Evolutionary conservation across 441 rosid genomes (phyloP), one percentile per base, ranked within the genome.

Genomic region (Bocquillonia castaneifolia): DNA sequence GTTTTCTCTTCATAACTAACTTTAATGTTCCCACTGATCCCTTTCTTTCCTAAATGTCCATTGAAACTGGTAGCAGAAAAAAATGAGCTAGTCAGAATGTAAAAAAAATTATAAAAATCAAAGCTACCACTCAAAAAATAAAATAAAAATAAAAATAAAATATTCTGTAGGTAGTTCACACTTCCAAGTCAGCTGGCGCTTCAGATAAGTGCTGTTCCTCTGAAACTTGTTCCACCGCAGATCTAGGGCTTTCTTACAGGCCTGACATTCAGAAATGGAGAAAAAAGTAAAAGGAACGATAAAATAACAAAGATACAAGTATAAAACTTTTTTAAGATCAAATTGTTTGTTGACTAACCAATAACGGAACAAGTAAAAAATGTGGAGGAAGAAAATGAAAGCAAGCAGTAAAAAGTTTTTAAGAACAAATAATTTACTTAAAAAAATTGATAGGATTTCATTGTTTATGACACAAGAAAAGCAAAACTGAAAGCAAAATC

Each of bases 1-100:
- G 89, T 87, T 83, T 88, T 85, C 50, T 85, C 78, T 63, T 92
- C 89, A 29, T 90, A 90, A 78, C 77, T 82, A 73, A 94, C 83
- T 70, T 84, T 80, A 79, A 88, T 84, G 47, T 76, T 83, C 72
- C 98, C 99, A n/a, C 97, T 90, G 47, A 92, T 83, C 60, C 98
- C 97, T 84, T 93, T 94, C 84, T 76, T 89, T 74, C 95, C 86
- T 78, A 94, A 75, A 77, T 92, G 94, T 71, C 81, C 69, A 78
- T 92, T 92, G 68, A 94, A 94, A 66, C 99, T 94, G 73, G 45
- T 66, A 40, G 76, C n/a, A n/a, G 63, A 26, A 36, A 66, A 47
- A 36, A 64, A 58, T 45, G 47, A 68, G 68, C 47, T 68, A 55
- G 65, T 70, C 54, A 22, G 20, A 18, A 42, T 57, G 69, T 62